A percentile compares a stretch with the other conserved stretches of the same genome.
Conservation (phyloP, 2,329 filamentous ascomycete genomes). For the Didymella pomorum region DNA sequence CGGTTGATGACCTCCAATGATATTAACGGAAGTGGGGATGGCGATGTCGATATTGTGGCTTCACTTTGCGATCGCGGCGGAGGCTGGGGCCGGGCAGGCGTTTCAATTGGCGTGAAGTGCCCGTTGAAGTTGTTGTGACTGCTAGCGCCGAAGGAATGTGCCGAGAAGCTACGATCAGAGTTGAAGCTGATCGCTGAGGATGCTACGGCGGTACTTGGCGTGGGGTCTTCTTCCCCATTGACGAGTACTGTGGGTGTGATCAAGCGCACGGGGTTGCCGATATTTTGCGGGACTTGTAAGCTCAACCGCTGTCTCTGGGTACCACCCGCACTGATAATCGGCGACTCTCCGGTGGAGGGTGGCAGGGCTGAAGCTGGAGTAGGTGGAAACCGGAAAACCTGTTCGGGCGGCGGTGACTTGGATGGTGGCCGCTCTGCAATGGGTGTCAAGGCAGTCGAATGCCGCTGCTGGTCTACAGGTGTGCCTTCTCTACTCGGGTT, state of each 20-base stretch:
- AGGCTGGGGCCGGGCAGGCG: conserved; percentile 34
- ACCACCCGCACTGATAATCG: conserved; percentile 21
- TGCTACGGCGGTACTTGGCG: conserved; percentile 34
- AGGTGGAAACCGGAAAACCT: conserved; percentile 50
- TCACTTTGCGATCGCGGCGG: conserved; percentile 21
- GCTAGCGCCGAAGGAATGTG: conserved; percentile 30
- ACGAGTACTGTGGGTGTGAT: conserved; percentile 67
- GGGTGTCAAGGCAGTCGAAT: conserved; percentile 53
- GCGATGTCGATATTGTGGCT: neutral
- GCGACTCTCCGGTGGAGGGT: conserved; percentile 20
- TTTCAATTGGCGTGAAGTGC: conserved; percentile 42
- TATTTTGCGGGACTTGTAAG: conserved; percentile 69
- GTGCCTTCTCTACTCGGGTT: conserved; percentile 62
- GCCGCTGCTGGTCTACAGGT: conserved; percentile 56
- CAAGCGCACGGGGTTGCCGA: conserved; percentile 67
- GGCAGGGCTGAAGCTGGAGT: conserved; percentile 49
- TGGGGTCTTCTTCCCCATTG: conserved; percentile 56
- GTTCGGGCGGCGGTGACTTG: conserved; percentile 47
- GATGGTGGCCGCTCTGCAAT: conserved; percentile 55
- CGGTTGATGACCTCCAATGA: conserved; percentile 55
- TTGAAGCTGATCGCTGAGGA: conserved; percentile 36
- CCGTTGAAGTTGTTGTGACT: conserved; percentile 33
- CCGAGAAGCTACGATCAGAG: conserved; percentile 30
- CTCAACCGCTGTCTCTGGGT: conserved; percentile 58
- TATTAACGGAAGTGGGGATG: conserved; percentile 23